phyloP scores from a whole-genome alignment of 2,329 filamentous ascomycete genomes.

The Escovopsis weberi region DNA sequence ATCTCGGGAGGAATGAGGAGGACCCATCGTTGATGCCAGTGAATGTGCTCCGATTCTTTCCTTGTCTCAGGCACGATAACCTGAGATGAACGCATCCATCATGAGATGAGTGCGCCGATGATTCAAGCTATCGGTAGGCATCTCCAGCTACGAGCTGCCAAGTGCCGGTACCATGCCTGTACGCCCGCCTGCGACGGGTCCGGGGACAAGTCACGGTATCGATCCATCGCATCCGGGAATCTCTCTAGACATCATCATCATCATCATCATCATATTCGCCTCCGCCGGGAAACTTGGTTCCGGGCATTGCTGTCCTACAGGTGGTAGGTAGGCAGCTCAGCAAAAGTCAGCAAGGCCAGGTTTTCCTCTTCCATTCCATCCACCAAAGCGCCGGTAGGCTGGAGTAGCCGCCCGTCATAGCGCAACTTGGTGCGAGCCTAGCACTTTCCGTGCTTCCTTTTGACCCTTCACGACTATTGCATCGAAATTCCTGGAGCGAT shows the following conservation, averaged over 20 bases:
- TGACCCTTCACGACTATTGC: too few species aligned
- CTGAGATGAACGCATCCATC: too few species aligned
- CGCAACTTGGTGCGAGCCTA: constrained; percentile 3
- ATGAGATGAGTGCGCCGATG: too few species aligned
- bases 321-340: not conserved
- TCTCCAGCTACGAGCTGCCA: too few species aligned
- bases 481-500: too few species aligned
- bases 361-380: constrained; percentile 3
- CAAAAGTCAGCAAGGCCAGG: not conserved
- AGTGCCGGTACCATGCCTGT: too few species aligned
- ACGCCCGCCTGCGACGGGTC: too few species aligned
- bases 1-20: too few species aligned
- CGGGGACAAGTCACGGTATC: not conserved
- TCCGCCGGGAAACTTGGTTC: constrained; percentile 4
- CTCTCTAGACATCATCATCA: constrained; percentile 2
- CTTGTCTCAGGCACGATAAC: too few species aligned
- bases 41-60: too few species aligned
- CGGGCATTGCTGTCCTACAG: constrained; percentile 2
- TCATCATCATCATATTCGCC: not conserved
- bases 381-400: not conserved
- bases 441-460: not conserved
- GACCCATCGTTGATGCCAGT: too few species aligned
- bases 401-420: not conserved
- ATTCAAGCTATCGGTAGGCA: too few species aligned
- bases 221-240: not conserved